Base-by-base conservation (phyloP, 225 moss, liverwort and hornwort genomes). In the Asterella californica region DNA sequence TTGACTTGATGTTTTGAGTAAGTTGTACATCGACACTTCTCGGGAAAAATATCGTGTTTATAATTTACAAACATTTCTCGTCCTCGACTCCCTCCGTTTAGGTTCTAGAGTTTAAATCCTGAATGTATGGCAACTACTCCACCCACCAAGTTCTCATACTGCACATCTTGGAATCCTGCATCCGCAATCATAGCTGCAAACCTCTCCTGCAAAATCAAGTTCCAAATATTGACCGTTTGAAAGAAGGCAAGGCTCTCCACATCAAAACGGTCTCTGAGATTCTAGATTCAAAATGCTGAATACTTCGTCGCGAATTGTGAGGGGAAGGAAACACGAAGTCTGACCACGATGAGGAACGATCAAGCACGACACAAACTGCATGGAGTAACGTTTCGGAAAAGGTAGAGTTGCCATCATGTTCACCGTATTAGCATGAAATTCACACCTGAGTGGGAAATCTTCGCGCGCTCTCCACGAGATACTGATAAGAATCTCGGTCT, bases 121-220 rank as follows among this genome's bases (percentile, higher is more conserved):
- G 94, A 97, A 82, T 97, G 97, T 52, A 97, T 94, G 64, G 97
- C 97, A 79, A 97, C 97, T 19, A 97, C 93, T 66, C 94, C 94
- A 63, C 94, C 97, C 33, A 90, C 97, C 82, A 94, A 78, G 80
- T 94, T 94, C 81, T 97, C 97, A 78, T 90, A 97, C 45, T 94
- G 88, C 59, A 97, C 94, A 72, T 94, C 85, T 80, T 89, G 89
- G 36, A 97, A 97, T 45, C 97, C 97, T 64, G 94, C 93, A 74
- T 81, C 84, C 69, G 89, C 86, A 82, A 97, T 93, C 97, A 94
- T 93, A 60, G 89, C 90, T 75, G 91, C 90, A 52, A 97, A 97
- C 38, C 78, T 83, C 59, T 93, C 86, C 94, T 97, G 94, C 91
- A 87, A 18, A 47, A 37, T 61, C 42, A 27, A 46, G 77, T 37